Percentiles rank a stretch among this genome's conserved stretches.
These are phyloP conservation scores for Fraxinus nigra DNA, from an alignment of 305 asterid species.

Conservation along the genomic window DNA sequence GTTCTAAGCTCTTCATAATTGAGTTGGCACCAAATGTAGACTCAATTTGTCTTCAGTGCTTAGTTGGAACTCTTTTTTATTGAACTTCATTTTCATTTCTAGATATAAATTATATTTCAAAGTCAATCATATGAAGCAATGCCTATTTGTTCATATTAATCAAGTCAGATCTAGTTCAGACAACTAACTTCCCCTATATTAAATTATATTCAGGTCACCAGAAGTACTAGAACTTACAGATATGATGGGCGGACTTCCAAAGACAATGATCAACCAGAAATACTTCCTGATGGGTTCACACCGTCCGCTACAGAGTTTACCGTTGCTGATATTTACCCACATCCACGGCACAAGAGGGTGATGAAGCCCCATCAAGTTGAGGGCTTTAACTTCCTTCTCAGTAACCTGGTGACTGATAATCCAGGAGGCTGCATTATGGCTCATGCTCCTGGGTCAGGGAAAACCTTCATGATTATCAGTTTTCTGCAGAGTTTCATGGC, in stretches of 20 bases:
- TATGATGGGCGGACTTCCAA: constrained; percentile 65
- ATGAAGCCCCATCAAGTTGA: constrained; percentile 98
- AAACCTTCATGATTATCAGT: constrained; percentile 95
- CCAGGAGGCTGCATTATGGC: constrained; percentile 99
- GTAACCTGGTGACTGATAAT: constrained; percentile 77
- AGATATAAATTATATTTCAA: background rate
- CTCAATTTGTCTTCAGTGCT: background rate
- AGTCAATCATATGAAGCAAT: background rate
- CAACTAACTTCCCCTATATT: constrained; percentile 16
- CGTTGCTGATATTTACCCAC: constrained; percentile 72
- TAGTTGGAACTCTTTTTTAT: background rate
- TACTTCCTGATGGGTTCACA: constrained; percentile 42
- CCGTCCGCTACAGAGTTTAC: constrained; percentile 43
- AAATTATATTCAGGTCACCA: constrained; percentile 46
- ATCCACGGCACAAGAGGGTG: constrained; percentile 86
- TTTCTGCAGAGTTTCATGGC: constrained; percentile 98
- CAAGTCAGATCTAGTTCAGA: constrained; percentile 11
- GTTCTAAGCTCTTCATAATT: background rate
- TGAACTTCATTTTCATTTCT: background rate
- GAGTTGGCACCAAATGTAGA: background rate
- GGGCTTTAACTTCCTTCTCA: constrained; percentile 88
- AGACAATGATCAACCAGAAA: constrained; percentile 51
- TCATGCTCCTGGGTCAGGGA: constrained; percentile 98
- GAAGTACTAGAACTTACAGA: constrained; percentile 62
- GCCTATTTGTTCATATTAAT: constrained; percentile 8